A percentile compares a stretch with the other conserved stretches of the same genome.
phyloP scores from a whole-genome alignment of 305 asterid genomes.

The Salvia sclarea region DNA sequence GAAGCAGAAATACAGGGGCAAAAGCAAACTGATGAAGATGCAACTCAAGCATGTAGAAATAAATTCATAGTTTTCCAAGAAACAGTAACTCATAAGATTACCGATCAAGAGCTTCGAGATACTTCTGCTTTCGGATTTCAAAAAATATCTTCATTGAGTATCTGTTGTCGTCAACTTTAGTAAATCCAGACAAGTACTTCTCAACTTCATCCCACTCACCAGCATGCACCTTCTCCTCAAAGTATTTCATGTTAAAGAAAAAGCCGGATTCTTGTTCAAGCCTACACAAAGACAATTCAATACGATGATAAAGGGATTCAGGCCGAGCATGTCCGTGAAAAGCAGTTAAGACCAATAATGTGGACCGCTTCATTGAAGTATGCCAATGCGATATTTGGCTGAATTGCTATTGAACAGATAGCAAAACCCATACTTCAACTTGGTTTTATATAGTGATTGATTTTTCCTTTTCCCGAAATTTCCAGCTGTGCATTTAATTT shows the following conservation, averaged over 20 bases:
- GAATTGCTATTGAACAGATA: slow-evolving; percentile 6
- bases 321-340: slow-evolving; percentile 2
- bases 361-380: slow-evolving; percentile 4
- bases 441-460: background rate
- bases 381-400: background rate
- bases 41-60: background rate
- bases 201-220: slow-evolving; percentile 92
- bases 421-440: slow-evolving; percentile 18
- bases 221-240: slow-evolving; percentile 80
- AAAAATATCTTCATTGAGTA: slow-evolving; percentile 88
- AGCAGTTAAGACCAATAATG: slow-evolving; percentile 5
- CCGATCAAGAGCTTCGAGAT: slow-evolving; percentile 89
- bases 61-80: slow-evolving; percentile 11
- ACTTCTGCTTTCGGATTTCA: slow-evolving; percentile 80
- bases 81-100: slow-evolving; percentile 31
- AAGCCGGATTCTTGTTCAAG: slow-evolving; percentile 88
- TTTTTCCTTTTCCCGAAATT: slow-evolving; percentile 17
- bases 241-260: slow-evolving; percentile 79
- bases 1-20: background rate
- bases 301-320: background rate
- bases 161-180: slow-evolving; percentile 82
- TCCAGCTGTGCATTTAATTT: slow-evolving; percentile 21
- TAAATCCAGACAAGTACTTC: slow-evolving; percentile 81
- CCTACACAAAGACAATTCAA: slow-evolving; percentile 41
- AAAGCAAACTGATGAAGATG: background rate